Evolutionary conservation across 306 rosid genomes (phyloP), one percentile per base, ranked within the genome.

Genomic region (Cyclanthera cordifolia): DNA sequence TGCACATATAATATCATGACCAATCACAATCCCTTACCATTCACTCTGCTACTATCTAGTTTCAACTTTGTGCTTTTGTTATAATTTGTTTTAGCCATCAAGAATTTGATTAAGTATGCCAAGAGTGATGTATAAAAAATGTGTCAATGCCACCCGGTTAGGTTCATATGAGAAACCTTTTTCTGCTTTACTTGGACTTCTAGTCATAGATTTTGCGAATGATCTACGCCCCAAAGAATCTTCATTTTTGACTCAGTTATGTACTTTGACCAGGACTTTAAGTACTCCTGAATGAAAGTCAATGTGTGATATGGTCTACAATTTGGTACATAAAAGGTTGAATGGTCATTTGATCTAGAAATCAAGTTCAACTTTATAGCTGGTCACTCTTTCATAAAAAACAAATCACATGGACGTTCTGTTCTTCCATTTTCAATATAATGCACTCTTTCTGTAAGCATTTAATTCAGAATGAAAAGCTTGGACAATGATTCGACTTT

Each of bases 351-450:
- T 61, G 68, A 61, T 16, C 10, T 9, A 61, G 68, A 20, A 15
- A 4, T 61, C 1, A 17, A 34, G 68, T 37, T 25, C 49, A 37
- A 61, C 15, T 2, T 19, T 4, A 48, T 61, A n/a, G 68, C 68
- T 4, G 24, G 24, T 19, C 4, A 9, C 30, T 4, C 49, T 61
- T 20, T 37, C 49, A 5, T 37, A 28, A 50, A 61, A 61, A 61
- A 28, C n/a, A 28, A 37, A 9, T 37, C 68, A 61, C 49, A 61
- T 61, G 68, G 68, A 37, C 8, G 45, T n/a, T 60, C 48, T 37
- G 14, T 17, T 20, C 68, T 19, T 37, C 30, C 50, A 61, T 61
- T 34, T 61, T 61, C 49, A 17, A 61, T 39, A 1, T 39, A 61
- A 61, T 61, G 16, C 28, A 9, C 27, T 30, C 25, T 9, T 3